Base-by-base conservation (phyloP, 2,329 filamentous ascomycete species). In the Aspergillus novoparasiticus region DNA sequence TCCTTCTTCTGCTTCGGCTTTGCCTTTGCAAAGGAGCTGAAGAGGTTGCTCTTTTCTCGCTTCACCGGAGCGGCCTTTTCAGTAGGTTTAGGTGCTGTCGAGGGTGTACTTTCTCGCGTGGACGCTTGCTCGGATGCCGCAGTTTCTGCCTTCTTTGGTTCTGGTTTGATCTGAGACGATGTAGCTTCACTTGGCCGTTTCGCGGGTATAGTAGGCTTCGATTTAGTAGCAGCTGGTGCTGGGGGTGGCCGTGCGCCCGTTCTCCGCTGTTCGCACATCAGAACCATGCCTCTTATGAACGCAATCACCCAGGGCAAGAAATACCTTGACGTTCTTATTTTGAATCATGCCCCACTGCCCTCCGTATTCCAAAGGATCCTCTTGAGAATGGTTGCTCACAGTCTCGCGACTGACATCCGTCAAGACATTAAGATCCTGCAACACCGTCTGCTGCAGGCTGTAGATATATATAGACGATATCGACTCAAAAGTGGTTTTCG, bases 401-500 rank as follows among this genome's bases (percentile, higher is more conserved):
- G 91, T 81, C 64, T 91, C 86, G 30, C 87, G 85, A 48, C 87
- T 87, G 45, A 89, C 86, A 60, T 95, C 89, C 4, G 89, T 87
- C 45, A 97, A 81, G 0, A 89, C 76, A 69, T 92, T 87, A 21
- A 95, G 78, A 72, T 94, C 89, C 76, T 89, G 90, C 19, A 93
- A 81, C 1, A 88, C 85, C 43, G 87, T 85, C 1, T 91, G 85
- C 48, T 91, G 89, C 21, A 98, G 74, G 72, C 93, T 97, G 80
- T 98, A 98, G 50, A 98, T 81, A 71, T 97, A 93, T 64, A 97
- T 89, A 0, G 92, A 91, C 0, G 84, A 85, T 59, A 97, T 87
- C n/a, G 87, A 82, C 56, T 90, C 84, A 68, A 94, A 96, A 19
- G 86, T 84, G 16, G 83, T 81, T 62, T 93, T 87, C 1, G 86